Base-by-base conservation (phyloP, 2,329 filamentous ascomycete species). In the Fusarium sp. region DNA sequence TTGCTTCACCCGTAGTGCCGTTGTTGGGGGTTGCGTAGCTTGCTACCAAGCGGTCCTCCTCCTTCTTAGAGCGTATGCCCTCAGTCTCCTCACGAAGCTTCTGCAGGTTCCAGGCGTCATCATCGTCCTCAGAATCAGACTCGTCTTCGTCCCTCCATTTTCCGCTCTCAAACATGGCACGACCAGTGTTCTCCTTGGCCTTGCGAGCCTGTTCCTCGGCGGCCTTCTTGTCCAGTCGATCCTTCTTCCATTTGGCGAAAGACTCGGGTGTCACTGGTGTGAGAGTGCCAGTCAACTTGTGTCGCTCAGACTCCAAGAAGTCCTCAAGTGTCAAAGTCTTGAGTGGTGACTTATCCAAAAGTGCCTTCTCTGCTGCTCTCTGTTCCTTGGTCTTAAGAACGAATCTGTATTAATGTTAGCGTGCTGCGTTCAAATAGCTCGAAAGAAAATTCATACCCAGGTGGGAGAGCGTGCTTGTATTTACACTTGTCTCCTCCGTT, bases 371-470 rank as follows among this genome's bases (percentile, higher is more conserved):
- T 21, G 94, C 94, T 3, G 93, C 94, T 71, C 93, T 88, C 78
- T 99, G 96, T 78, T 98, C 96, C 81, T 96, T 97, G 19, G 96
- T 99, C 84, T 99, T 99, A 66, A 99, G 86, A 42, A 99, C 85
- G 83, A 98, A 99, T 58, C 94, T 97, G 73, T 6, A 46, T 32
- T 32, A 15, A 12, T 53, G 68, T 78, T 67, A 79, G 77, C 46
- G 46, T 36, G 17, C 7, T 17, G 17, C 21, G 10, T 30, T 4
- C 12, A 49, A 26, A 17, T 11, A 30, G 30, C 40, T 17, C 28
- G 34, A 61, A 20, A 38, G 21, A 28, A 23, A 20, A 62, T 52
- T 88, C 91, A 76, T 88, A 96, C 92, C 96, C 96, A 75, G 94
- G 92, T 73, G 96, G 96, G 74, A 99, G 85, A 75, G 92, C 94